Base-by-base conservation (phyloP, 2,329 filamentous ascomycete species). In the Tolypocladium ophioglossoides region DNA sequence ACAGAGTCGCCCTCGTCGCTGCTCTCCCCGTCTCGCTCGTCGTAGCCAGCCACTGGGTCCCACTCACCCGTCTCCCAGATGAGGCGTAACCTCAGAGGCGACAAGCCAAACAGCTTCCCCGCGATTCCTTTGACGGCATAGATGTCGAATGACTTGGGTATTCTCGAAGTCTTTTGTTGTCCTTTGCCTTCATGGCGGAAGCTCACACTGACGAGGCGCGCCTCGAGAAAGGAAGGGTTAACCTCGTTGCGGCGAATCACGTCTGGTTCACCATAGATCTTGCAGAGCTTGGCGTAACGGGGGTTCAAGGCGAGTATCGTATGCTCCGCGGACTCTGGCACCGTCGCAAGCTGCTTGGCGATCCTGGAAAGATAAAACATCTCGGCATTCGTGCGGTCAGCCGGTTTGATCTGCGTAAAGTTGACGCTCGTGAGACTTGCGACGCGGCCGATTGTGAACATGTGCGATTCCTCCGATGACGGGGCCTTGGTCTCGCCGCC, bases 21-120 rank as follows among this genome's bases (percentile, higher is more conserved):
- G 60, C 74, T 77, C 47, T 74, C 76, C 53, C 72, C 78, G 46
- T 82, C 82, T 34, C 78, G 77, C 5, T 81, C 77, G 57, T 83
- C 78, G 60, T 83, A 80, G 57, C 80, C 78, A 10, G 79, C 79
- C 0, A 90, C 84, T 0, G 89, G 89, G 68, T 96, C 90, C 83
- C 87, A 89, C 68, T 96, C 91, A 22, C 89, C 89, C 10, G 91
- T 96, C 72, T 96, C 90, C 87, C 89, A 95, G 0, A 94, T 73
- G 50, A 97, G 68, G 41, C 76, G 78, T 56, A 92, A 72, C 44
- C 72, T 71, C 58, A 89, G 74, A 0, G 90, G 87, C 49, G 77
- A 70, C 12, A 87, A 61, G 1, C 71, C 75, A 63, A 95, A 89
- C n/a, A 86, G 67, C 59, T 80, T 84, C 0, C 85, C 86, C 0